Percentiles rank a stretch among this genome's conserved stretches.
phyloP scores from a whole-genome alignment of 2,329 filamentous ascomycete genomes.

The Colletotrichum musae region DNA sequence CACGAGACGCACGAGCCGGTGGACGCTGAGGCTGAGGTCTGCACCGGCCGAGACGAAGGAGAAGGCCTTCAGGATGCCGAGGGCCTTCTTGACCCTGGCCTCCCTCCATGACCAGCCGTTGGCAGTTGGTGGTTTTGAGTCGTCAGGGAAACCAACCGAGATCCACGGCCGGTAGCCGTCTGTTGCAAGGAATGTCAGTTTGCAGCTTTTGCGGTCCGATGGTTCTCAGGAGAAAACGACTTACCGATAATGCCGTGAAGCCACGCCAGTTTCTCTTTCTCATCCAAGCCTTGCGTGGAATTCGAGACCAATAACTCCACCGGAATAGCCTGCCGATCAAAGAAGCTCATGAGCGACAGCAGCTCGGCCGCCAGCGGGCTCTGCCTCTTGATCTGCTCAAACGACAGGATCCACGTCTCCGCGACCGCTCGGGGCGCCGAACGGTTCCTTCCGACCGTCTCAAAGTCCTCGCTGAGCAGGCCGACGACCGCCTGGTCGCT shows the following conservation, averaged over 20 bases:
- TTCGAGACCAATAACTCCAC: slow-evolving; percentile 47
- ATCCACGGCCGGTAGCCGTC: neutral
- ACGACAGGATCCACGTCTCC: slow-evolving; percentile 48
- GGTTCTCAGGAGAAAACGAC: too few relatives aligned
- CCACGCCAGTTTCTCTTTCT: slow-evolving; percentile 9
- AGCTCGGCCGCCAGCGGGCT: slow-evolving; percentile 55
- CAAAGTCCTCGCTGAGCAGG: slow-evolving; percentile 49
- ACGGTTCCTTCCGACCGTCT: slow-evolving; percentile 47
- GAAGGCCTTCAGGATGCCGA: slow-evolving; percentile 16
- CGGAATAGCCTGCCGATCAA: slow-evolving; percentile 58
- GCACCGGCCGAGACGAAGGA: neutral
- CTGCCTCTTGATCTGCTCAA: slow-evolving; percentile 51
- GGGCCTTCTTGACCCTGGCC: slow-evolving; percentile 3
- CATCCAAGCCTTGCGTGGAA: neutral
- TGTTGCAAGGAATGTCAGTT: too few relatives aligned
- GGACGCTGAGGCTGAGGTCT: slow-evolving; percentile 47
- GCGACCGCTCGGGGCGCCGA: slow-evolving; percentile 46
- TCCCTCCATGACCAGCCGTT: neutral
- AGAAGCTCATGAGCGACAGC: slow-evolving; percentile 62
- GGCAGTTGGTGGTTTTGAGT: neutral
- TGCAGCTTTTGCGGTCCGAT: too few relatives aligned
- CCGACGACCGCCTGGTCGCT: slow-evolving; percentile 43
- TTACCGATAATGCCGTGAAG: neutral
- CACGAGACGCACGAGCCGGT: slow-evolving; percentile 12
- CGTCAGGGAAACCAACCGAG: neutral